Percentiles rank a stretch among this genome's conserved stretches.
Conservation (phyloP, 768 basidiomycete genomes). For the Tubosaeta brunneosetosa region DNA sequence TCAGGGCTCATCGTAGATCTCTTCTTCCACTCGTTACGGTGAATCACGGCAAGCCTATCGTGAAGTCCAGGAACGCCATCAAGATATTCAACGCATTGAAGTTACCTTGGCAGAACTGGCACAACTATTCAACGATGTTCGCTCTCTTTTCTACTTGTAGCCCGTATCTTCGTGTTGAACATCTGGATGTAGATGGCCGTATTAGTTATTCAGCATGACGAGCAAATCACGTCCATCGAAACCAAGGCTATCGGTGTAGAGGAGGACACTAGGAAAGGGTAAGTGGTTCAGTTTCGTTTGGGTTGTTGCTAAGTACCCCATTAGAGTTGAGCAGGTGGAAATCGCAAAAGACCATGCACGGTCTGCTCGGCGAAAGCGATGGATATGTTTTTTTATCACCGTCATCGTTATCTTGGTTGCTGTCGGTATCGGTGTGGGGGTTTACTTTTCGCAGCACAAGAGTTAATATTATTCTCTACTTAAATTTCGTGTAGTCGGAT, state of each 20-base stretch:
- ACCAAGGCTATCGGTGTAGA: constrained; percentile 58
- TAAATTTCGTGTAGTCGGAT: neutral
- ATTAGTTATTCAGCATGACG: constrained; percentile 76
- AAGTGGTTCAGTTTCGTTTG: constrained; percentile 20
- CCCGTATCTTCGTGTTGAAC: neutral
- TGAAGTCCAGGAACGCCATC: constrained; percentile 86
- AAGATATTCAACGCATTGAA: constrained; percentile 82
- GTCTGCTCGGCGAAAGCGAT: constrained; percentile 72
- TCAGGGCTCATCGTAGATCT: constrained; percentile 42
- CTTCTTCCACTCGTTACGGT: constrained; percentile 75
- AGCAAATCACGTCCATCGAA: constrained; percentile 62
- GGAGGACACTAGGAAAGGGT: constrained; percentile 69
- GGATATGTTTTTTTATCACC: constrained; percentile 75
- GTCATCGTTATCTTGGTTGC: constrained; percentile 55
- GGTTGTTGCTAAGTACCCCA: neutral
- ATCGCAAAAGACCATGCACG: constrained; percentile 66
- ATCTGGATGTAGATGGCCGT: constrained; percentile 58
- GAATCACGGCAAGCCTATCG: constrained; percentile 77
- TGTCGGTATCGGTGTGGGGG: constrained; percentile 27
- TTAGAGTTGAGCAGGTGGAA: constrained; percentile 57
- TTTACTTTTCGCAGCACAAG: constrained; percentile 20
- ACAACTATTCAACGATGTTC: constrained; percentile 80
- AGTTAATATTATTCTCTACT: neutral
- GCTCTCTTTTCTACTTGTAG: constrained; percentile 11
- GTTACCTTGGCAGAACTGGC: constrained; percentile 84